A percentile compares a stretch with the other conserved stretches of the same genome.
These are phyloP conservation scores for Orbilia quercus DNA, from an alignment of 2,329 filamentous ascomycete genomes.

Conservation along the genomic window DNA sequence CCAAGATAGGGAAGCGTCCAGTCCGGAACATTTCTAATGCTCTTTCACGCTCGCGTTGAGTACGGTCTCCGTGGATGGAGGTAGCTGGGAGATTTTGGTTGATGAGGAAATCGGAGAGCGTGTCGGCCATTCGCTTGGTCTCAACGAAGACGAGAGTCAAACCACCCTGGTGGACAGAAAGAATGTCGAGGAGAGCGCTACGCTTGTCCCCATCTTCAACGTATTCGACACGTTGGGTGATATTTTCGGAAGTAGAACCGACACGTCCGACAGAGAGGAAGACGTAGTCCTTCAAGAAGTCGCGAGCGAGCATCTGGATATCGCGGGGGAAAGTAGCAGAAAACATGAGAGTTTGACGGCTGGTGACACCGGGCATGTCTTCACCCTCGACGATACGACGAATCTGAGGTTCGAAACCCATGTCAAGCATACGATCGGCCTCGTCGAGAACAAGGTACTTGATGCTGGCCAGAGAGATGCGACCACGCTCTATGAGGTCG, in stretches of 20 bases:
- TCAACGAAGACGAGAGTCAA: conserved; percentile 98
- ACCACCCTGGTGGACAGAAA: conserved; percentile 90
- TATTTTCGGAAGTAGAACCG: conserved; percentile 99
- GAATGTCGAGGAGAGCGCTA: conserved; percentile 94
- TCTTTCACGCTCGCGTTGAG: conserved; percentile 97
- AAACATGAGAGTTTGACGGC: conserved; percentile 99
- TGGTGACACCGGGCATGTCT: conserved; percentile 87
- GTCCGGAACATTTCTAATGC: conserved; percentile 98
- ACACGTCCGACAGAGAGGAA: conserved; percentile 99
- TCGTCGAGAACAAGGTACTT: conserved; percentile 99
- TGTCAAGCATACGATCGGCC: conserved; percentile 99
- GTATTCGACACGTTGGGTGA: conserved; percentile 98
- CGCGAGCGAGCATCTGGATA: conserved; percentile 98
- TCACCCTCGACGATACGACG: conserved; percentile 97
- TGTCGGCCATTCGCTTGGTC: conserved; percentile 99
- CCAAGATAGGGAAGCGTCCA: conserved; percentile 92
- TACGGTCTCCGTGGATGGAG: conserved; percentile 98
- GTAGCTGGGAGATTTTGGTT: conserved; percentile 98
- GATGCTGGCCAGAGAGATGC: conserved; percentile 97
- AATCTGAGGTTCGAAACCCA: conserved; percentile 99
- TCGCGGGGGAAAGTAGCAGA: conserved; percentile 99
- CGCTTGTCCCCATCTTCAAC: conserved; percentile 98
- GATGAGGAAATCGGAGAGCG: conserved; percentile 96
- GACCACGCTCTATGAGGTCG: conserved; percentile 97
- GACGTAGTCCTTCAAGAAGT: conserved; percentile 99